Evolutionary conservation across 192 early-diverging fungal species (phyloP), one percentile per base, ranked within the genome.

Genomic region (Backusella circina): DNA sequence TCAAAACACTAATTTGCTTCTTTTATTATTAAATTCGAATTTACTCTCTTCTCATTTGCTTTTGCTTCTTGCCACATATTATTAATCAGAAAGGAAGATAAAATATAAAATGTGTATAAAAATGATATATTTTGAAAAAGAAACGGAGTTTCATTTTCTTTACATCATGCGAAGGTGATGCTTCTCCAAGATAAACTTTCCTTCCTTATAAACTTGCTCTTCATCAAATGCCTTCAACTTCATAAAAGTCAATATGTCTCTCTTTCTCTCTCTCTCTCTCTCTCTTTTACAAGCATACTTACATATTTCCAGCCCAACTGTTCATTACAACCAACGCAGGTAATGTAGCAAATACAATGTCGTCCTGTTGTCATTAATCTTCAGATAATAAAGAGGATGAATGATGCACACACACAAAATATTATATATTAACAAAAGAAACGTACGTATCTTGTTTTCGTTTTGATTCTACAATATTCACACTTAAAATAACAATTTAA

Each of bases 121-220:
- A 41, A 13, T 13, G 8, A 13, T 41, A 41, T 41, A 47, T 47
- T 3, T 35, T 3, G 33, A 73, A 36, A 32, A 57, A 23, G 6
- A 37, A 57, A 36, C 47, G n/a, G n/a, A n/a, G n/a, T n/a, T n/a
- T n/a, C n/a, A n/a, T n/a, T n/a, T n/a, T 8, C n/a, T 32, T 23
- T 65, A 80, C 12, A 88, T 79, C 30, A 86, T 85, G 26, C 51
- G 54, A 35, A 92, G 79, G 30, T 90, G 79, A 1, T 83, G 82
- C 69, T 88, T 86, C 75, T 94, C 92, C 54, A 93, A 75, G 71
- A 93, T 91, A 80, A 86, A 93, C 66, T 85, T 88, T n/a, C 93
- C 93, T 73, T 93, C 91, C 79, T 94, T 93, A 84, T 92, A 94
- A 57, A 83, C 88, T 75, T 93, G 86, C 3, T 73, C 67, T 18